Conservation (phyloP, 2,329 filamentous ascomycete species). For the Trichoderma sp. region DNA sequence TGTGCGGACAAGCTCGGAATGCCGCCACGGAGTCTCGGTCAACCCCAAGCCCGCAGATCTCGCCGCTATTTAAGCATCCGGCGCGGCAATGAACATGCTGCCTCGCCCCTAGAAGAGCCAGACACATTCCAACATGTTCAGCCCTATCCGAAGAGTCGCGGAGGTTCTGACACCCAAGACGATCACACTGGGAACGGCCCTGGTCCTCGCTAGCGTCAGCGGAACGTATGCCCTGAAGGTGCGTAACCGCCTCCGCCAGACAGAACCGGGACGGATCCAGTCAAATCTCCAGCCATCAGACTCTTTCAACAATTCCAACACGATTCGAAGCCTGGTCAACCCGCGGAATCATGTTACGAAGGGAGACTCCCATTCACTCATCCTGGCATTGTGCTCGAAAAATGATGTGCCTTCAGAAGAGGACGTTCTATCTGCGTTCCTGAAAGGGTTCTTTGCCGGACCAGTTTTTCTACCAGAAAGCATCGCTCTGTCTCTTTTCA, state of each 20-base stretch:
- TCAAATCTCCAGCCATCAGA: neutral
- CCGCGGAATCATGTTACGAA: slow-evolving; percentile 1
- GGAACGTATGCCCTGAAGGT: neutral
- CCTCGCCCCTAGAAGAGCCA: too few species aligned
- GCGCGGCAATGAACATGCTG: neutral
- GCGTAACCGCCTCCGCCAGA: neutral
- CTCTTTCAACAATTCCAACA: neutral
- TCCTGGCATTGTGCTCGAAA: neutral
- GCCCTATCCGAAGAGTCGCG: neutral
- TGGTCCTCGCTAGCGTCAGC: neutral
- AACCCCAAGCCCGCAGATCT: neutral
- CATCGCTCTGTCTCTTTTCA: neutral
- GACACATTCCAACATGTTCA: neutral
- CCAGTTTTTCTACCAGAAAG: slow-evolving; percentile 17
- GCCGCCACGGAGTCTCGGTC: neutral
- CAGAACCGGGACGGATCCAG: neutral
- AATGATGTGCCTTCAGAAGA: neutral
- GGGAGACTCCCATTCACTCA: slow-evolving; percentile 1
- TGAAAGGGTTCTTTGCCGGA: slow-evolving; percentile 11
- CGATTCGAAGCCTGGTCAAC: neutral
- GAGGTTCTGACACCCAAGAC: neutral
- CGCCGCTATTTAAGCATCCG: neutral
- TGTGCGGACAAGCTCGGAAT: neutral
- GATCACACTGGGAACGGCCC: neutral
- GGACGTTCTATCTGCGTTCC: neutral